A percentile compares a stretch with the other conserved stretches of the same genome.
These are phyloP conservation scores for Perkinsus chesapeaki DNA, from an alignment of 169 alveolate genomes.

Conservation along the genomic window DNA sequence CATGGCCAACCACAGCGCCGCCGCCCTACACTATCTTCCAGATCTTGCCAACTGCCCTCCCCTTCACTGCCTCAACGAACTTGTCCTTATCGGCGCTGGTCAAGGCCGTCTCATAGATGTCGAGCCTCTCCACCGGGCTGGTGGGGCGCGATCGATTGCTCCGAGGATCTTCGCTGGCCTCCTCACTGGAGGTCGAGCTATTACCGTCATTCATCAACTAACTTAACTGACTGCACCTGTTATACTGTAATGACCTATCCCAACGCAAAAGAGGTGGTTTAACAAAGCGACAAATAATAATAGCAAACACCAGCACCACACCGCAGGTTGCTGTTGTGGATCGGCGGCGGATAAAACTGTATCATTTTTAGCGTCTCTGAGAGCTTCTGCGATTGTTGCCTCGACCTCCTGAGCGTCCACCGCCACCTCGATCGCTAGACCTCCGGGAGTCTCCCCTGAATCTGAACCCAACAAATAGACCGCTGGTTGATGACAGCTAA, in stretches of 20 bases:
- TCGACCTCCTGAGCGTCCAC: not conserved
- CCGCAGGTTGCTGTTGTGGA: too few relatives aligned
- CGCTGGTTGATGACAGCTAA: not conserved
- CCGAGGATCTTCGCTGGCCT: not conserved
- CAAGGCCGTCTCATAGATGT: not conserved
- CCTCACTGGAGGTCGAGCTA: not conserved
- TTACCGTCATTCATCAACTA: not conserved
- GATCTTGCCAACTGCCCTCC: not conserved
- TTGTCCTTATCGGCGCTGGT: not conserved
- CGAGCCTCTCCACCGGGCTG: not conserved
- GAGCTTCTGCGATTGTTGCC: not conserved
- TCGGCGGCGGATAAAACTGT: not conserved
- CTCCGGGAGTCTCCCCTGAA: not conserved
- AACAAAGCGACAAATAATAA: not conserved
- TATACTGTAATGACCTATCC: too few relatives aligned
- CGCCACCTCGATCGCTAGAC: not conserved
- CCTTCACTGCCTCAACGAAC: not conserved
- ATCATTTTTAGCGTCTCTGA: not conserved
- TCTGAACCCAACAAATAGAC: not conserved
- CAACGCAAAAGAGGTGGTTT: not conserved
- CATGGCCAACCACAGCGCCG: not conserved
- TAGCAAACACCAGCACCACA: not conserved
- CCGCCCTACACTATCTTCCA: not conserved
- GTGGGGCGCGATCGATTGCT: not conserved
- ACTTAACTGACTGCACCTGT: not conserved